Conservation (phyloP, 1,139 yeast genomes). For the Debaryomyces sp. region DNA sequence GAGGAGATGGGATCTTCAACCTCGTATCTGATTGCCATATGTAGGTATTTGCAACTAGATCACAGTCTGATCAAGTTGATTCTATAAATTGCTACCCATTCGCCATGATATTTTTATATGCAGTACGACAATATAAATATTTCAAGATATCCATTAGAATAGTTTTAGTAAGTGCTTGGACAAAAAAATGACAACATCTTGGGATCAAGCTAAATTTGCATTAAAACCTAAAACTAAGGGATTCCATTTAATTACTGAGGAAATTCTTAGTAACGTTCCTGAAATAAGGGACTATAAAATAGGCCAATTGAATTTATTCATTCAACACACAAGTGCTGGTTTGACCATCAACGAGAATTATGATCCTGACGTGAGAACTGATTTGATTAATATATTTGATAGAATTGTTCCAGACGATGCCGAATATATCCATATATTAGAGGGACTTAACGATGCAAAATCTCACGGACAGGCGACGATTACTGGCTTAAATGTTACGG, state of each 20-base stretch:
- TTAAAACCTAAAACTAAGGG: slow-evolving; percentile 66
- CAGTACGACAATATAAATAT: neutral
- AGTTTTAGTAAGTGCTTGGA: neutral
- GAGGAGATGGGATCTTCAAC: neutral
- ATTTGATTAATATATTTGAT: slow-evolving; percentile 65
- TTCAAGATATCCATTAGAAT: too few relatives aligned
- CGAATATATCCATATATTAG: slow-evolving; percentile 66
- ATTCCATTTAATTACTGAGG: slow-evolving; percentile 70
- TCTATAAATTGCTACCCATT: slow-evolving; percentile 16
- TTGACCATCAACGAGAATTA: slow-evolving; percentile 76
- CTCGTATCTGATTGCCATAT: neutral
- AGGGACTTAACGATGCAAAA: slow-evolving; percentile 84
- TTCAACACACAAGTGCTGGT: slow-evolving; percentile 82
- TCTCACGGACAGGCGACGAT: slow-evolving; percentile 72
- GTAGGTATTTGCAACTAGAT: neutral
- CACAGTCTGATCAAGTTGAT: slow-evolving; percentile 15
- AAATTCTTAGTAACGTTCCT: slow-evolving; percentile 57
- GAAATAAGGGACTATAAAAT: slow-evolving; percentile 60
- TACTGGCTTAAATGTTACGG: slow-evolving; percentile 64
- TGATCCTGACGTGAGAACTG: slow-evolving; percentile 75
- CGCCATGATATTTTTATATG: slow-evolving; percentile 2
- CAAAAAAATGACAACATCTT: slow-evolving; percentile 24
- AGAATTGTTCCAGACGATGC: slow-evolving; percentile 73
- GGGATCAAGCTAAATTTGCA: slow-evolving; percentile 62
- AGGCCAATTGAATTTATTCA: slow-evolving; percentile 66